A percentile compares a stretch with the other conserved stretches of the same genome.
Conservation (phyloP, 2,329 filamentous ascomycete genomes). For the Sclerotiophoma versabilis region DNA sequence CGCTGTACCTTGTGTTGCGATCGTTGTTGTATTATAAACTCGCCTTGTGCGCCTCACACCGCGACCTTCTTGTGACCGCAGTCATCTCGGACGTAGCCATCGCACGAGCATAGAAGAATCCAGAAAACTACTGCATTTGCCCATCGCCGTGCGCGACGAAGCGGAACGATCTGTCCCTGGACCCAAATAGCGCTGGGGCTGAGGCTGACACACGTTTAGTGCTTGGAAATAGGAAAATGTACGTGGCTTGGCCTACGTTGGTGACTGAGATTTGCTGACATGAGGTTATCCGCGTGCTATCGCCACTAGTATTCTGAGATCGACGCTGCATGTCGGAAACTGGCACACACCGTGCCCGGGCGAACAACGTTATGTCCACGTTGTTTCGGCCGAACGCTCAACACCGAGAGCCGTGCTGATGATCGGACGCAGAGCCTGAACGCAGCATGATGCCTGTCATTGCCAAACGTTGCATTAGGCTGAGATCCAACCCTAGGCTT, state of each 20-base stretch:
- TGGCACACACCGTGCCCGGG: background rate
- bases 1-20: background rate
- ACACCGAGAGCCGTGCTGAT: conserved; percentile 3
- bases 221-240: conserved; percentile 1
- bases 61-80: background rate
- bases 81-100: conserved; percentile 8
- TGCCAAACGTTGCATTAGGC: too few relatives aligned
- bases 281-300: conserved; percentile 2
- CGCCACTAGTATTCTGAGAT: background rate
- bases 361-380: background rate
- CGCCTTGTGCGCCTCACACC: background rate
- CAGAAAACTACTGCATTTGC: background rate
- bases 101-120: background rate
- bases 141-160: background rate
- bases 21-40: conserved; percentile 3
- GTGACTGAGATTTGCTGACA: conserved; percentile 2
- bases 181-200: conserved; percentile 6
- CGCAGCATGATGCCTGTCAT: too few relatives aligned
- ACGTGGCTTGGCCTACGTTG: conserved; percentile 3
- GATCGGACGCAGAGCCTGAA: too few relatives aligned
- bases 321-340: background rate
- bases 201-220: conserved; percentile 11
- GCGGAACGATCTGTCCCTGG: background rate
- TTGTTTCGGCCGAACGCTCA: background rate
- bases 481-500: too few relatives aligned